These are phyloP conservation scores for Rhipidocladum racemiflorum DNA, from an alignment of 176 grass and related monocot genomes.

Conservation along the genomic window DNA sequence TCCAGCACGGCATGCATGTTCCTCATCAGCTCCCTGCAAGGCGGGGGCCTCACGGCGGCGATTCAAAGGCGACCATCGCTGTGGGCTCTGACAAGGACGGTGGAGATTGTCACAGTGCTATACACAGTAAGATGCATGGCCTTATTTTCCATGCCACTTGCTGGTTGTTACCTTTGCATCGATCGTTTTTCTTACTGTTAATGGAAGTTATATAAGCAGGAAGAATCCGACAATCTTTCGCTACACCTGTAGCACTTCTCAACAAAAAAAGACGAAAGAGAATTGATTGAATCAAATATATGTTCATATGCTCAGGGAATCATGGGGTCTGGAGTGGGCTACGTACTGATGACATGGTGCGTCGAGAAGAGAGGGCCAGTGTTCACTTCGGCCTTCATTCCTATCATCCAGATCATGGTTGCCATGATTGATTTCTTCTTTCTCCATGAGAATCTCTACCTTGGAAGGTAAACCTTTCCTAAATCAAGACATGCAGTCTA, in stretches of 20 bases:
- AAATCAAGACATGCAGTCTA: not conserved
- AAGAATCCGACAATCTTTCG: slow-evolving; percentile 11
- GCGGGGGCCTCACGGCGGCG: slow-evolving; percentile 33
- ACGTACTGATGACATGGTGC: slow-evolving; percentile 91
- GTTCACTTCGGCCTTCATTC: slow-evolving; percentile 89
- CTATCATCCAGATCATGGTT: slow-evolving; percentile 88
- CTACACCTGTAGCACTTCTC: not conserved
- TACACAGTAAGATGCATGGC: slow-evolving; percentile 54
- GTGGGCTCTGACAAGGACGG: slow-evolving; percentile 57
- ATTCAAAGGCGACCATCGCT: slow-evolving; percentile 57
- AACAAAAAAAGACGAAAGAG: not conserved
- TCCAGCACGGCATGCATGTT: slow-evolving; percentile 80
- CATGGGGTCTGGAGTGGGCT: slow-evolving; percentile 79
- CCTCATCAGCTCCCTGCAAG: slow-evolving; percentile 80
- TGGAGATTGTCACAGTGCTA: slow-evolving; percentile 63
- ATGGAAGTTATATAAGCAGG: not conserved
- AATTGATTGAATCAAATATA: not conserved
- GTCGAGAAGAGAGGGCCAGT: slow-evolving; percentile 88
- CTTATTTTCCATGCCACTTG: not conserved
- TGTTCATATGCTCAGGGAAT: slow-evolving; percentile 53
- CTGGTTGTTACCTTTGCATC: not conserved
- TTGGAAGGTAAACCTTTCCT: slow-evolving; percentile 63
- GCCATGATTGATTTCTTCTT: slow-evolving; percentile 73
- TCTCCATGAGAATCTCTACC: slow-evolving; percentile 79
- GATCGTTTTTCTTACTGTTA: not conserved